Conservation (phyloP, 164 flowering plant genomes). For the Chloranthus sessilifolius region DNA sequence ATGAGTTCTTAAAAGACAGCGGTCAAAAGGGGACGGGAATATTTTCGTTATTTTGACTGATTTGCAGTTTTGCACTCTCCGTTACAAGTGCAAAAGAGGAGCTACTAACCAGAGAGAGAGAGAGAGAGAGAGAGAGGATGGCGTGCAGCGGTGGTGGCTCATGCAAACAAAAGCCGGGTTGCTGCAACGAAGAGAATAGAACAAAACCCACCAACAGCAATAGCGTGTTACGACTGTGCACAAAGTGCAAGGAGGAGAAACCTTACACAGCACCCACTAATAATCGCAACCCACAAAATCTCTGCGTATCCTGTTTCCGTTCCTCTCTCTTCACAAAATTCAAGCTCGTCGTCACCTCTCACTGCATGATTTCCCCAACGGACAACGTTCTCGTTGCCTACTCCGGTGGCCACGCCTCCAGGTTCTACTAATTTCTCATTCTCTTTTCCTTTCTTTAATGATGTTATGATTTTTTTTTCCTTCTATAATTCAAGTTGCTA, state of each 20-base stretch:
- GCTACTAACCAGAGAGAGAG: too few species aligned
- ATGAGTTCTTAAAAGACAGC: too few species aligned
- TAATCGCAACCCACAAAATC: conserved; percentile 23
- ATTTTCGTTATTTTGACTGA: too few species aligned
- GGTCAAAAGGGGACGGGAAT: too few species aligned
- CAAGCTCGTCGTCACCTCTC: conserved; percentile 66
- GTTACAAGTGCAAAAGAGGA: too few species aligned
- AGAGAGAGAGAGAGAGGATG: background rate
- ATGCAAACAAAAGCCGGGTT: conserved; percentile 5
- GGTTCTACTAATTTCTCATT: conserved; percentile 43
- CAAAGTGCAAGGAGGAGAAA: conserved; percentile 66
- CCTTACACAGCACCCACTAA: conserved; percentile 20
- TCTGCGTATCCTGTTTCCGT: conserved; percentile 72
- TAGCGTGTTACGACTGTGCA: conserved; percentile 25
- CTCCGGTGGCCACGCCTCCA: conserved; percentile 91
- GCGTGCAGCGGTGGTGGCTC: conserved; percentile 2
- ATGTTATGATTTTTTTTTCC: background rate
- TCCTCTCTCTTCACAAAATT: conserved; percentile 76
- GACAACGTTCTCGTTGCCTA: conserved; percentile 90
- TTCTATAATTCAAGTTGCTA: background rate
- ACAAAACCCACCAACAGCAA: background rate
- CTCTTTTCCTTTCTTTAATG: background rate
- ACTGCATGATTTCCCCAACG: conserved; percentile 69
- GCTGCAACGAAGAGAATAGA: conserved; percentile 1
- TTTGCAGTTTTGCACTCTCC: too few species aligned